A percentile compares a stretch with the other conserved stretches of the same genome.
phyloP scores from a whole-genome alignment of 139 green algal genomes.

The Zygnema circumcarinatum region DNA sequence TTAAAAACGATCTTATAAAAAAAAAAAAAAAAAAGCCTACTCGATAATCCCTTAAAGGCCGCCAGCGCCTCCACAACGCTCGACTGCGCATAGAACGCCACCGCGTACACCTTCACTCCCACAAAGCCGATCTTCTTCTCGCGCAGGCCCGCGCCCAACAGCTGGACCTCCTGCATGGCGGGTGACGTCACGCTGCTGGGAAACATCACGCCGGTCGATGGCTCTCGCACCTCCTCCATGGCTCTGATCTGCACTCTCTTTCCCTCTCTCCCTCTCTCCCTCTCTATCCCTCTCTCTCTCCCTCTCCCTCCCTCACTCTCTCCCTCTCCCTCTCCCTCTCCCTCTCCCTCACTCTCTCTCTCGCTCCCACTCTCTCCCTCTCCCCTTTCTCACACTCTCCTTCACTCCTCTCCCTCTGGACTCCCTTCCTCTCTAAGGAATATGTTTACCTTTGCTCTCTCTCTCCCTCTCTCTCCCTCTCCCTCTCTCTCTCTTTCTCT shows the following conservation, averaged over 20 bases:
- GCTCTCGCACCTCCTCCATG: background rate
- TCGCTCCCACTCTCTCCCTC: too few relatives aligned
- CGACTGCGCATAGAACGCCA: background rate
- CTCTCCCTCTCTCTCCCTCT: too few relatives aligned
- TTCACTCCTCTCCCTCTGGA: too few relatives aligned
- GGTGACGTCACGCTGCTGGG: background rate
- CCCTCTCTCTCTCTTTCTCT: too few relatives aligned
- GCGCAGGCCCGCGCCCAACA: background rate
- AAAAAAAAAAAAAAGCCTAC: too few relatives aligned
- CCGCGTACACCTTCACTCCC: slow-evolving; percentile 13
- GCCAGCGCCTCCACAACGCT: background rate
- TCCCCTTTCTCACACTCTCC: too few relatives aligned
- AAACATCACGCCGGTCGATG: background rate
- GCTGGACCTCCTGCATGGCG: background rate
- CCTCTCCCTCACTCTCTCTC: too few relatives aligned
- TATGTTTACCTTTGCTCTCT: background rate
- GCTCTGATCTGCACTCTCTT: background rate
- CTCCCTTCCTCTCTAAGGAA: background rate
- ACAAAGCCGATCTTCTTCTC: slow-evolving; percentile 1
- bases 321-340: too few relatives aligned
- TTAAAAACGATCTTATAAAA: too few relatives aligned
- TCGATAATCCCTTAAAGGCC: background rate
- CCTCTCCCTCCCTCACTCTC: too few relatives aligned
- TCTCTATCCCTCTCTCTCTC: too few relatives aligned
- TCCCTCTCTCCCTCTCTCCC: too few relatives aligned